Evolutionary conservation across 2,329 filamentous ascomycete species (phyloP).

Genomic region (Chrysosporium queenslandicum): DNA sequence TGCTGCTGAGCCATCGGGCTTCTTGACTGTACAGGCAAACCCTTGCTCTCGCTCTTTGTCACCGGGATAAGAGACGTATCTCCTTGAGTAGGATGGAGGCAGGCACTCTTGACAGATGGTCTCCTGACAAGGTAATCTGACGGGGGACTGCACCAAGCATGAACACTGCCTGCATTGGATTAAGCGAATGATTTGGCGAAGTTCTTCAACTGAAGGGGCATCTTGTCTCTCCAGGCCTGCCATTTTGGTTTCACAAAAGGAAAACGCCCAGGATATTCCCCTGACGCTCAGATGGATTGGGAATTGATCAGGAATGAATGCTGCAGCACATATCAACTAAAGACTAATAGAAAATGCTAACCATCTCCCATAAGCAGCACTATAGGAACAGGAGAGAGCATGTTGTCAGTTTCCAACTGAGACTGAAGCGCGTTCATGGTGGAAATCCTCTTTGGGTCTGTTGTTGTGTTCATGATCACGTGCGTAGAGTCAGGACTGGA

Average conservation of each 20-base stretch:
- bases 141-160: constrained; percentile 54
- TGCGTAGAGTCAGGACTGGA: background rate
- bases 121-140: constrained; percentile 72
- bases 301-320: background rate
- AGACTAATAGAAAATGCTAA: background rate
- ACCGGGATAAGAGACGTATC: constrained; percentile 68
- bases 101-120: constrained; percentile 67
- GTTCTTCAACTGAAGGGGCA: constrained; percentile 34
- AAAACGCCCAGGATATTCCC: background rate
- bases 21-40: constrained; percentile 54
- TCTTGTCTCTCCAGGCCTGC: background rate
- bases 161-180: constrained; percentile 71
- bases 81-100: constrained; percentile 53
- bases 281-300: background rate
- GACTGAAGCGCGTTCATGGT: too few species aligned
- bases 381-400: background rate
- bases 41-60: constrained; percentile 56
- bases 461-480: background rate
- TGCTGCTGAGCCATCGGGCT: background rate
- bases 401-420: background rate
- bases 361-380: too few species aligned
- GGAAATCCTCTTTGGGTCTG: background rate
- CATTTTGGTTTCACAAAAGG: background rate
- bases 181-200: constrained; percentile 56
- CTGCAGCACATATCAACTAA: background rate